Percentiles rank a stretch among this genome's conserved stretches.
Evolutionary conservation across 768 basidiomycete genomes (phyloP).

Genomic region (Paxillus involutus): DNA sequence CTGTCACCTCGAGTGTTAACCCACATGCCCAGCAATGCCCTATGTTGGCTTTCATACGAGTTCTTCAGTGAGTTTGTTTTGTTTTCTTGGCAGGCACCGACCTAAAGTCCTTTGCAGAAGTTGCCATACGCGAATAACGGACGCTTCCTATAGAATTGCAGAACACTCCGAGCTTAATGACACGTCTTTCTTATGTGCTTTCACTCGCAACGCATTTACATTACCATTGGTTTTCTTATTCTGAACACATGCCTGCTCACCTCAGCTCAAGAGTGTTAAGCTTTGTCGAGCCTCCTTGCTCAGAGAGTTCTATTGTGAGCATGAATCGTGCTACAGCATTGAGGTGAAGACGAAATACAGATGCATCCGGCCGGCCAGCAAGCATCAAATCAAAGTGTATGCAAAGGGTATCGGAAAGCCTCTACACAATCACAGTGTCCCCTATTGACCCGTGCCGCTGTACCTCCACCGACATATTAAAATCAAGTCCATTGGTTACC

Average conservation of each 20-base stretch:
- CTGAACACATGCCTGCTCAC: not conserved
- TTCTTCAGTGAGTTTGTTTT: slow-evolving; percentile 83
- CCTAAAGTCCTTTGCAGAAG: slow-evolving; percentile 44
- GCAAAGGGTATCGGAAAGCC: not conserved
- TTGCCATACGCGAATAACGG: slow-evolving; percentile 53
- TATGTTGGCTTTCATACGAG: slow-evolving; percentile 98
- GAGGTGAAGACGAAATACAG: not conserved
- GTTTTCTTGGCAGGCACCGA: not conserved
- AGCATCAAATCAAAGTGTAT: not conserved
- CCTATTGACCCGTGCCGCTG: not conserved
- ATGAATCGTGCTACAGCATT: not conserved
- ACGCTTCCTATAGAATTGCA: slow-evolving; percentile 17
- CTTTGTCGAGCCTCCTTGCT: not conserved
- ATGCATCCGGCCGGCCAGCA: not conserved
- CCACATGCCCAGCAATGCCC: slow-evolving; percentile 94
- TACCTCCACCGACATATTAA: slow-evolving; percentile 2
- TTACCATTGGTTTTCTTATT: slow-evolving; percentile 9
- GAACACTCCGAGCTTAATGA: slow-evolving; percentile 7
- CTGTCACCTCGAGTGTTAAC: slow-evolving; percentile 90
- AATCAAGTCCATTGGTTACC: slow-evolving; percentile 4
- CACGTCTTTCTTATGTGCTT: slow-evolving; percentile 1
- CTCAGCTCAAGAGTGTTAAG: not conserved
- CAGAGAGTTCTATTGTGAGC: not conserved
- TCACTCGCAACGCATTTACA: slow-evolving; percentile 15
- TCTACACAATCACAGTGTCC: slow-evolving; percentile 7